phyloP scores from a whole-genome alignment of 1,284 basidiomycete species.

The Apiotrichum brassicae region DNA sequence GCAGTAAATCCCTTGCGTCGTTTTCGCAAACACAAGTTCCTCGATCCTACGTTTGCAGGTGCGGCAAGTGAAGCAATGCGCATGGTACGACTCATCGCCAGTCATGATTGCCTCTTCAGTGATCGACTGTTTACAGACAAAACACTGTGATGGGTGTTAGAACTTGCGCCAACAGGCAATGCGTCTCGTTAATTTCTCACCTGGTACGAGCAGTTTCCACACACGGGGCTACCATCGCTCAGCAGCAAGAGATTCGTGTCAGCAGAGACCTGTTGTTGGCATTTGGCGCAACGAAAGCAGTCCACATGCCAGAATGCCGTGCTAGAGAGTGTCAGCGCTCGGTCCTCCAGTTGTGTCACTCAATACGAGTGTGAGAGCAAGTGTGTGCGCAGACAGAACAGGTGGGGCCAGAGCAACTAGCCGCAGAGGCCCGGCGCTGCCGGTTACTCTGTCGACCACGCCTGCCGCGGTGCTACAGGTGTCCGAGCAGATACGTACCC shows the following conservation, averaged over 20 bases:
- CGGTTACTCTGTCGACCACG: too few species aligned
- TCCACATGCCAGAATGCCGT: slow-evolving; percentile 47
- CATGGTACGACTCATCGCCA: slow-evolving; percentile 96
- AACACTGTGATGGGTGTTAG: slow-evolving; percentile 54
- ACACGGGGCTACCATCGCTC: slow-evolving; percentile 94
- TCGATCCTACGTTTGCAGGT: slow-evolving; percentile 91
- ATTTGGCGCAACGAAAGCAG: slow-evolving; percentile 51
- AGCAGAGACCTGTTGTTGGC: slow-evolving; percentile 55
- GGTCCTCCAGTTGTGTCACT: neutral
- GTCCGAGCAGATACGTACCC: slow-evolving; percentile 61
- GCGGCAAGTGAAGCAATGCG: slow-evolving; percentile 96
- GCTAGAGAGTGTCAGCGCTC: slow-evolving; percentile 24
- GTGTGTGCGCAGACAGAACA: too few species aligned
- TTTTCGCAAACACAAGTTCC: slow-evolving; percentile 97
- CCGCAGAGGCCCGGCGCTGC: too few species aligned
- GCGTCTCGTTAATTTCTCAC: slow-evolving; percentile 26
- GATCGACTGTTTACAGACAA: slow-evolving; percentile 82
- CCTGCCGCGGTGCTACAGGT: too few species aligned
- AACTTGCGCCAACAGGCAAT: neutral
- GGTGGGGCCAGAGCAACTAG: neutral
- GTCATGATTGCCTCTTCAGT: slow-evolving; percentile 98
- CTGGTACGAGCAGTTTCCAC: slow-evolving; percentile 90
- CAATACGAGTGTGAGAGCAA: too few species aligned
- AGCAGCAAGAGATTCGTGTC: slow-evolving; percentile 94
- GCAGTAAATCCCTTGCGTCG: slow-evolving; percentile 96